Percentiles rank a stretch among this genome's conserved stretches.
phyloP scores from a whole-genome alignment of 78 protist species.

The Pigoraptor vietnamica region DNA sequence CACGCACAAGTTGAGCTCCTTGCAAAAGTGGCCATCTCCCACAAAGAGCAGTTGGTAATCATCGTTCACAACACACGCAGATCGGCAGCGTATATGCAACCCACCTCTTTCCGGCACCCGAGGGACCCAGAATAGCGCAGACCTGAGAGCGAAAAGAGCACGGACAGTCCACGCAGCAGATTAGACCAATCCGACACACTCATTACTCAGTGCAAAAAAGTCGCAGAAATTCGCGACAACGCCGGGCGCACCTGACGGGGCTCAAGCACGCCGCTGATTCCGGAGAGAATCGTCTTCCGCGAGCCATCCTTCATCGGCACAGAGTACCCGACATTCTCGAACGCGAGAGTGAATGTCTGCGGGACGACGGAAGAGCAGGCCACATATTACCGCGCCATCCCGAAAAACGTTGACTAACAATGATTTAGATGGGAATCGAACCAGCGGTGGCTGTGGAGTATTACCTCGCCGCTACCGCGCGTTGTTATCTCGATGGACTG shows the following conservation, averaged over 20 bases:
- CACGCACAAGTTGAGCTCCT: no score
- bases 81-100: not conserved
- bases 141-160: not conserved
- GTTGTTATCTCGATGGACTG: no score
- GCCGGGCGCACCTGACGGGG: not conserved
- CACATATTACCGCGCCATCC: no score
- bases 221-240: no score
- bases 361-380: not conserved
- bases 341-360: not conserved
- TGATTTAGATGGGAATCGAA: not conserved
- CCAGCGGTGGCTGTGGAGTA: no score
- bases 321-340: not conserved
- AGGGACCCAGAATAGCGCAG: not conserved
- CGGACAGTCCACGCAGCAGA: no score
- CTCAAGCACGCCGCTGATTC: not conserved
- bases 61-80: no score
- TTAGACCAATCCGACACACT: no score
- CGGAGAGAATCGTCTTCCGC: not conserved
- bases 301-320: not conserved
- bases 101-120: not conserved
- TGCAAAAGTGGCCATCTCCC: no score
- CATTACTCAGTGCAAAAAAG: not conserved
- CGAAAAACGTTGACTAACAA: not conserved
- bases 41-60: no score
- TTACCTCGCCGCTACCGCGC: no score